Conservation (phyloP, 805 yeast genomes). For the Kodamaea kakaduensis region DNA sequence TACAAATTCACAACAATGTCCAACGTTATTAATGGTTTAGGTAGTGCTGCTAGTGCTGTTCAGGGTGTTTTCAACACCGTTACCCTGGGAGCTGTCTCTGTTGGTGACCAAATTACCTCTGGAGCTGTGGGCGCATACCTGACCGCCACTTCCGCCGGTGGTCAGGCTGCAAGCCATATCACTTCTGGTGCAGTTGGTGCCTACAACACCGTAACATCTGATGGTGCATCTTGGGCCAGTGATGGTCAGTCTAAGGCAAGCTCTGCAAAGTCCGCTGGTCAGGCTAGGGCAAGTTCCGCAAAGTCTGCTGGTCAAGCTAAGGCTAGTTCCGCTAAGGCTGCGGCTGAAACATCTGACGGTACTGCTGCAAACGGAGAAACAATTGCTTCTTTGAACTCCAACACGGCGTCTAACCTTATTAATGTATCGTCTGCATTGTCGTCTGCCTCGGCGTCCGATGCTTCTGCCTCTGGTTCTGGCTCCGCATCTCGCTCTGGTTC, state of each 20-base stretch:
- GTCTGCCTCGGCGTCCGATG: background rate
- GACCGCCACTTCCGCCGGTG: constrained; percentile 13
- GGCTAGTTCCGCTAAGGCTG: constrained; percentile 12
- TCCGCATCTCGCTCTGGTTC: constrained; percentile 13
- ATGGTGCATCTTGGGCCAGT: constrained; percentile 10
- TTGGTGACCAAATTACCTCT: constrained; percentile 14
- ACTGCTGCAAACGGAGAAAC: constrained; percentile 10
- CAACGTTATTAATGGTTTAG: constrained; percentile 6
- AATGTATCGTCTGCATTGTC: constrained; percentile 3
- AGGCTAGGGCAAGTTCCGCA: constrained; percentile 14
- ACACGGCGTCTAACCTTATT: constrained; percentile 3
- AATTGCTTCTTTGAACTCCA: constrained; percentile 6
- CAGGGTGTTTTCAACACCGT: constrained; percentile 8
- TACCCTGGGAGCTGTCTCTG: constrained; percentile 11
- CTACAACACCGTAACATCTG: constrained; percentile 11
- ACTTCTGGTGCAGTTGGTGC: constrained; percentile 14
- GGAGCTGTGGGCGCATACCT: constrained; percentile 15
- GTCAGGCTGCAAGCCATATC: constrained; percentile 11
- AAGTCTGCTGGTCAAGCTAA: constrained; percentile 13
- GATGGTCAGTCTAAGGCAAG: constrained; percentile 16
- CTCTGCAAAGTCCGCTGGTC: constrained; percentile 11
- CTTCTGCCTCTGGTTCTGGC: constrained; percentile 11
- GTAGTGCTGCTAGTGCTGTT: constrained; percentile 10
- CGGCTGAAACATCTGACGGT: constrained; percentile 12
- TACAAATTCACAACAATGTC: too few relatives aligned